Conservation (phyloP, 139 green algal genomes). For the Auxenochlorella pyrenoidosa region DNA sequence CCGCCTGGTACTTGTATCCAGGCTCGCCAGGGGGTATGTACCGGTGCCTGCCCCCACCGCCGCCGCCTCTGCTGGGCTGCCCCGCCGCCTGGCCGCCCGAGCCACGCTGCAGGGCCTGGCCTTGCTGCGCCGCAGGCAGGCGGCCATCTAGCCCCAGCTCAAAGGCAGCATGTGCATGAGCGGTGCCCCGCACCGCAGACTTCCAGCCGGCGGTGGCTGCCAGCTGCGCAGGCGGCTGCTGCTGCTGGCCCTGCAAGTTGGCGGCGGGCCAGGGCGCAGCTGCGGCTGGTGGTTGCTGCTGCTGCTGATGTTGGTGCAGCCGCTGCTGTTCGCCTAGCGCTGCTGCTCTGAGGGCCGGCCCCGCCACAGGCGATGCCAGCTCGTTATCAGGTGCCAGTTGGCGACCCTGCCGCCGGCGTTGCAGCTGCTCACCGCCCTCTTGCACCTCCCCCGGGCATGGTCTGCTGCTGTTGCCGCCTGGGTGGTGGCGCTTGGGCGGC, state of each 20-base stretch:
- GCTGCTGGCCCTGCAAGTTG: not conserved
- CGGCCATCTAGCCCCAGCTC: not conserved
- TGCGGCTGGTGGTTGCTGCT: not conserved
- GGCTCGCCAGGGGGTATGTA: not conserved
- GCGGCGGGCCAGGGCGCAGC: not conserved
- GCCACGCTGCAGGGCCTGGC: too few relatives aligned
- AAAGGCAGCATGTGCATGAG: constrained; percentile 1
- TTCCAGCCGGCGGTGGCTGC: not conserved
- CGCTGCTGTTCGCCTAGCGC: not conserved
- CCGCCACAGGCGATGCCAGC: not conserved
- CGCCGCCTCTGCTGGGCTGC: not conserved
- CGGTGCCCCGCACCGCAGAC: not conserved
- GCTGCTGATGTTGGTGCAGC: not conserved
- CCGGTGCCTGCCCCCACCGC: not conserved
- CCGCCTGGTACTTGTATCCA: constrained; percentile 61
- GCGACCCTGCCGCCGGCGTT: too few relatives aligned
- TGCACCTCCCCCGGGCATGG: not conserved
- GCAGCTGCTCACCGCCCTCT: not conserved
- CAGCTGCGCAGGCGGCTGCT: not conserved
- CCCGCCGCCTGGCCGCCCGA: not conserved
- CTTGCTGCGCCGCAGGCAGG: not conserved
- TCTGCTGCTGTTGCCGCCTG: not conserved
- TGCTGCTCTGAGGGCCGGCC: not conserved
- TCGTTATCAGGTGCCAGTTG: not conserved
- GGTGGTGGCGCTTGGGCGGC: not conserved